Conservation (phyloP, 768 basidiomycete species). For the Ramaria rubella region DNA sequence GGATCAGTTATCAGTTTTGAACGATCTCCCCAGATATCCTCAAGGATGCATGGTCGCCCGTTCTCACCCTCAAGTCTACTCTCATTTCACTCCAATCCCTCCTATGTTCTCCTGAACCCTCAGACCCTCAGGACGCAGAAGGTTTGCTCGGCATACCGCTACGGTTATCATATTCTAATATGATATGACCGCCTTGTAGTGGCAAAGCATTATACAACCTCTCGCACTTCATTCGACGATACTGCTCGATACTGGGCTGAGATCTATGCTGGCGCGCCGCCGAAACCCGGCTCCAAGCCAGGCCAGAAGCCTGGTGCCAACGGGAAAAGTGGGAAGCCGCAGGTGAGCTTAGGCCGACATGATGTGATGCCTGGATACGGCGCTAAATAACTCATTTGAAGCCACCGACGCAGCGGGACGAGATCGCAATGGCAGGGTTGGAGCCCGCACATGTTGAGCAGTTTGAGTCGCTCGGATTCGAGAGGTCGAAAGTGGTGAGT, state of each 20-base stretch:
- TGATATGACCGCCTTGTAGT: constrained; percentile 36
- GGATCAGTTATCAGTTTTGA: constrained; percentile 25
- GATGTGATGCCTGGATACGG: neutral
- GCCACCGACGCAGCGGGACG: constrained; percentile 23
- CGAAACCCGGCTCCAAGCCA: constrained; percentile 13
- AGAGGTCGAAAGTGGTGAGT: constrained; percentile 78
- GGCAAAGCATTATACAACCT: constrained; percentile 92
- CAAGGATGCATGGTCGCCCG: constrained; percentile 91
- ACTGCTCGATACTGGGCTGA: constrained; percentile 94
- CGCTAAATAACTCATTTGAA: neutral
- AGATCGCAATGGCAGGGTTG: constrained; percentile 70
- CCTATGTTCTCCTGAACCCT: constrained; percentile 89
- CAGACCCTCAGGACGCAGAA: constrained; percentile 96
- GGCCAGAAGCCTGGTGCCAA: neutral
- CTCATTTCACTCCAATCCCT: constrained; percentile 91
- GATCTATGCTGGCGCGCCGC: constrained; percentile 77
- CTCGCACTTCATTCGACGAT: constrained; percentile 78
- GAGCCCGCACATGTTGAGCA: constrained; percentile 77
- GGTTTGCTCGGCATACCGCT: constrained; percentile 19
- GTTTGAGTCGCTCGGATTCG: constrained; percentile 80
- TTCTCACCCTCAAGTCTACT: constrained; percentile 93
- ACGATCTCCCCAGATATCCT: constrained; percentile 29
- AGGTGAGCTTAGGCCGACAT: neutral
- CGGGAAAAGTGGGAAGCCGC: neutral
- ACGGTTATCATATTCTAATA: neutral